Evolutionary conservation across 1,139 yeast genomes (phyloP).

Genomic region (Candida freyschussii): DNA sequence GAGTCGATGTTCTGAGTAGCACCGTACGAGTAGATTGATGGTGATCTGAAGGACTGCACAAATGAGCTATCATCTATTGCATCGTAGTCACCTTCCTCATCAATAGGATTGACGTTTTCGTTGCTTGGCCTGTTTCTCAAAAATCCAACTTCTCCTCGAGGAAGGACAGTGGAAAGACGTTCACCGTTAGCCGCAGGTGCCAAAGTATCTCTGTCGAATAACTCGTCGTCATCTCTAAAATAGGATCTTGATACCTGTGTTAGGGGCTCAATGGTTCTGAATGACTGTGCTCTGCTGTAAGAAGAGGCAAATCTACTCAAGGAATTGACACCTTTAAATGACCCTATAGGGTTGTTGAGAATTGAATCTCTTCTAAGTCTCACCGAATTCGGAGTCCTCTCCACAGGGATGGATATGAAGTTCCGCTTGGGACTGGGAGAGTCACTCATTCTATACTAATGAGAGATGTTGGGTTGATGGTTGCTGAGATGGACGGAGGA

Average conservation of each 20-base stretch:
- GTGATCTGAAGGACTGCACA: constrained; percentile 18
- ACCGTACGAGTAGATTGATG: constrained; percentile 23
- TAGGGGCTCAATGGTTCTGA: constrained; percentile 48
- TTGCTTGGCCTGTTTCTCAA: constrained; percentile 24
- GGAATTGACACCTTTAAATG: constrained; percentile 61
- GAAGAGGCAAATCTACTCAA: constrained; percentile 76
- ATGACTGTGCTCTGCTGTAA: constrained; percentile 70
- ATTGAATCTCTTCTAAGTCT: constrained; percentile 22
- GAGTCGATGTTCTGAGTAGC: constrained; percentile 24
- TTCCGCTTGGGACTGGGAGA: background rate
- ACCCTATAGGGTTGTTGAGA: constrained; percentile 28
- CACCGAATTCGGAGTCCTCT: constrained; percentile 22
- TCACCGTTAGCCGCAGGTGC: constrained; percentile 64
- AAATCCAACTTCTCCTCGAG: constrained; percentile 17
- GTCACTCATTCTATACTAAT: background rate
- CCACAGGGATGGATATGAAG: constrained; percentile 25
- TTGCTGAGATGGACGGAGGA: background rate
- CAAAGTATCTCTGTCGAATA: constrained; percentile 68
- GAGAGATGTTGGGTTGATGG: background rate
- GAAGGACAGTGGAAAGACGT: constrained; percentile 50
- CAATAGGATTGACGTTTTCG: constrained; percentile 17
- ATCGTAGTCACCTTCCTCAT: constrained; percentile 29
- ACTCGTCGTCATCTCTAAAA: constrained; percentile 50
- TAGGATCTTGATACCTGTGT: constrained; percentile 42
- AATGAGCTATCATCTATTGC: constrained; percentile 33